Conservation (phyloP, 2,329 filamentous ascomycete species). For the Stagonosporopsis vannaccii region DNA sequence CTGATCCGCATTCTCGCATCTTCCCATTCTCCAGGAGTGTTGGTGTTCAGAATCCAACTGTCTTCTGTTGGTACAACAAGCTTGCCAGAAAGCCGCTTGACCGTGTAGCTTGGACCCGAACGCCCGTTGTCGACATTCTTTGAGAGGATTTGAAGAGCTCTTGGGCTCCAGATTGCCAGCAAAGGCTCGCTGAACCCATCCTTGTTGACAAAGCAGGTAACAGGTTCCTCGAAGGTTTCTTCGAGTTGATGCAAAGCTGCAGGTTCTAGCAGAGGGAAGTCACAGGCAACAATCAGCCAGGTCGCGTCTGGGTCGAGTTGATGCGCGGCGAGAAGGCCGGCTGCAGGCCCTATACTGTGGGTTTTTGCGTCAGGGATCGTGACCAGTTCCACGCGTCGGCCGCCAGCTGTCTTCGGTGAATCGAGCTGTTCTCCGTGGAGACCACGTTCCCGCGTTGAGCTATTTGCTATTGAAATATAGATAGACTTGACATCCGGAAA, state of each 20-base stretch:
- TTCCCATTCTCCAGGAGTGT: conserved; percentile 12
- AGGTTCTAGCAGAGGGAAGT: conserved; percentile 13
- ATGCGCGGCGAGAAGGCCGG: conserved; percentile 15
- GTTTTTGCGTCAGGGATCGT: conserved; percentile 1
- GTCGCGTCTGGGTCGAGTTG: neutral
- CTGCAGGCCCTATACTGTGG: conserved; percentile 8
- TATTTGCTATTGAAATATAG: neutral
- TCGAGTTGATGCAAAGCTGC: conserved; percentile 9
- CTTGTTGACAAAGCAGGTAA: conserved; percentile 15
- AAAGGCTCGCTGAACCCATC: conserved; percentile 13
- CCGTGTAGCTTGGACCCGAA: neutral
- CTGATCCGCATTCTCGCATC: neutral
- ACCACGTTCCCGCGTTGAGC: neutral
- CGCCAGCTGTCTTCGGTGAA: neutral
- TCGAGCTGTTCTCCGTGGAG: neutral
- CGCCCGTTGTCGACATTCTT: conserved; percentile 1
- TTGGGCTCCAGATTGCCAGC: conserved; percentile 11
- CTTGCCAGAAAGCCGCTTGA: conserved; percentile 7
- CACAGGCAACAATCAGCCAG: conserved; percentile 14
- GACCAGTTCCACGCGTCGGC: neutral
- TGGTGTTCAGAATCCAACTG: conserved; percentile 11
- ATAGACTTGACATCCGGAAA: neutral
- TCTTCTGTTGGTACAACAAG: neutral
- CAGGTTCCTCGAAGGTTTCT: conserved; percentile 3
- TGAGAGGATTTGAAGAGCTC: conserved; percentile 1